phyloP scores from a whole-genome alignment of 139 green algal species.

The Nannochloris sp. region DNA sequence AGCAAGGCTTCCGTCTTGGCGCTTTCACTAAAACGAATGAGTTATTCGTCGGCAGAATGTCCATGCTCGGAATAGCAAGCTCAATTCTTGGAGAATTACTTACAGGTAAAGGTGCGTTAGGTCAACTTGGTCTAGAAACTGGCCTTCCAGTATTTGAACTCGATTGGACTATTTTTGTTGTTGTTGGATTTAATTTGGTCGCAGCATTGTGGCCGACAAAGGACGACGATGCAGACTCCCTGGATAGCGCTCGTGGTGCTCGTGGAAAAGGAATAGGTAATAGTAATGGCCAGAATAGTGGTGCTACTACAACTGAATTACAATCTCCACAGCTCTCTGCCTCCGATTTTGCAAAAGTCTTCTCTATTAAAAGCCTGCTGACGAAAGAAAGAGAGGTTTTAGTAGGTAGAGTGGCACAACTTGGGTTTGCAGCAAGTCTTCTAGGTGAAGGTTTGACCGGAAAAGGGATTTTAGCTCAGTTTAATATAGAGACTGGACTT shows the following conservation, averaged over 20 bases:
- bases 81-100: conserved; percentile 51
- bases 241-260: conserved; percentile 2
- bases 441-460: conserved; percentile 68
- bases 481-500: conserved; percentile 54
- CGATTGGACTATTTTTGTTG: conserved; percentile 43
- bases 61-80: conserved; percentile 66
- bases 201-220: conserved; percentile 44
- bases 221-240: not conserved
- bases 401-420: conserved; percentile 68
- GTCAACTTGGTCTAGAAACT: conserved; percentile 58
- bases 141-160: conserved; percentile 43
- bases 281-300: too few species aligned
- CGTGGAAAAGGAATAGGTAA: conserved; percentile 44
- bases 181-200: conserved; percentile 60
- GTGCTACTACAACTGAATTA: conserved; percentile 29
- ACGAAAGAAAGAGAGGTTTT: conserved; percentile 72
- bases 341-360: conserved; percentile 8
- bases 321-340: conserved; percentile 50
- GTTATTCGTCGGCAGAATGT: conserved; percentile 67
- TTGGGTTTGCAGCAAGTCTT: conserved; percentile 68
- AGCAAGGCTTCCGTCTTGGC: conserved; percentile 13
- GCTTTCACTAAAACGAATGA: conserved; percentile 72
- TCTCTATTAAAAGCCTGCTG: conserved; percentile 24
- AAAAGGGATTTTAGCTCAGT: conserved; percentile 64
- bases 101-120: conserved; percentile 61